These are phyloP conservation scores for Aureobasidium sp. DNA, from an alignment of 2,329 filamentous ascomycete species.

Conservation along the genomic window DNA sequence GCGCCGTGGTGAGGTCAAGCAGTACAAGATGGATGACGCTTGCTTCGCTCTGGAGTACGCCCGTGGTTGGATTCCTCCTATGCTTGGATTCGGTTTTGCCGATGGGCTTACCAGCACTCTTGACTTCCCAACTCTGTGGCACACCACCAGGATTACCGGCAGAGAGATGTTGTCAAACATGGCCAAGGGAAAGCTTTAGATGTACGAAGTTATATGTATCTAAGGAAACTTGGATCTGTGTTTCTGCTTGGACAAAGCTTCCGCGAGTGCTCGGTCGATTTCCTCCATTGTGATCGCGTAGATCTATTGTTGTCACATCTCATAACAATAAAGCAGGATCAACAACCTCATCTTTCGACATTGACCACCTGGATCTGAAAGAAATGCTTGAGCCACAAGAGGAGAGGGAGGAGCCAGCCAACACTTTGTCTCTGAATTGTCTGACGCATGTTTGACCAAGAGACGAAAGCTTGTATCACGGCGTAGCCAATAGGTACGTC, in stretches of 20 bases:
- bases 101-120: conserved; percentile 74
- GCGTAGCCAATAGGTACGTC: not conserved
- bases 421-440: not conserved
- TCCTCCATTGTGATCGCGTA: not conserved
- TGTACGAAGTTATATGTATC: not conserved
- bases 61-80: conserved; percentile 83
- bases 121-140: conserved; percentile 78
- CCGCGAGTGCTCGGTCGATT: not conserved
- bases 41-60: conserved; percentile 83
- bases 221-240: not conserved
- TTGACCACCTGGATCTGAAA: not conserved
- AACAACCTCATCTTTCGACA: not conserved
- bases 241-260: not conserved
- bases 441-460: not conserved
- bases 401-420: too few species aligned
- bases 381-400: too few species aligned
- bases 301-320: not conserved
- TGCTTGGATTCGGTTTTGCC: conserved; percentile 84
- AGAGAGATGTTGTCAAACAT: conserved; percentile 71
- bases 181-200: conserved; percentile 52
- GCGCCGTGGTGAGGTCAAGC: conserved; percentile 63
- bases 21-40: conserved; percentile 70
- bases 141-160: conserved; percentile 66
- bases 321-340: not conserved
- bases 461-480: not conserved